Base-by-base conservation (phyloP, 2,329 filamentous ascomycete species). In the Fusarium sarcochroum region DNA sequence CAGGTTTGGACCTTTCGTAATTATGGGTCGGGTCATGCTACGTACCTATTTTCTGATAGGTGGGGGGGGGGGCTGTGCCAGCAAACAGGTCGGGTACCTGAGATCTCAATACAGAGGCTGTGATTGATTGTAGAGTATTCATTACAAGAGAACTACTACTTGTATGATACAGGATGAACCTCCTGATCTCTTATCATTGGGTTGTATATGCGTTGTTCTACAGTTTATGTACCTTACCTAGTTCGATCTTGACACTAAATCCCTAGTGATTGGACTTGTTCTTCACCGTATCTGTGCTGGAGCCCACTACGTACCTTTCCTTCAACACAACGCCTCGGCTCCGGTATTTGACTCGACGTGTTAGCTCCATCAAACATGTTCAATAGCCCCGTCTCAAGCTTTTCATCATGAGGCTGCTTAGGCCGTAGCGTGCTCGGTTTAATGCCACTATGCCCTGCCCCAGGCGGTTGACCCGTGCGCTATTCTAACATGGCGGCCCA, bases 241-340 rank as follows among this genome's bases (percentile, higher is more conserved):
- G 53, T 13, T 34, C 20, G 11, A 15, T 20, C 20, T 40, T 14
- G 20, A 25, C 21, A 41, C 42, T 38, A 15, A 38, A 49, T 9
- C 27, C 27, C 10, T 30, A 25, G 44, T 63, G 59, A 45, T 58
- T 63, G 37, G 50, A 32, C 49, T 38, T 10, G 32, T 48, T 30
- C 51, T 38, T 63, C 60, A 63, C 60, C 60, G 60, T 63, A 48
- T 63, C 58, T 49, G 20, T 21, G 49, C 52, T 48, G 30, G 58
- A 63, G 38, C 32, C 60, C 60, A 63, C 60, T 30, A 11, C 9
- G 10, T 11, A 30, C 27, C 27, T 30, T 30, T 30, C 10, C 27
- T 30, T 30, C 27, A 30, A 30, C n/a, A 23, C 37, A 34, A 37
- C 34, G 32, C 52, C 45, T 65, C 41, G 60, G 41, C 61, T 53